Conservation (phyloP, 139 green algal species). For the Coelastrella sp. region DNA sequence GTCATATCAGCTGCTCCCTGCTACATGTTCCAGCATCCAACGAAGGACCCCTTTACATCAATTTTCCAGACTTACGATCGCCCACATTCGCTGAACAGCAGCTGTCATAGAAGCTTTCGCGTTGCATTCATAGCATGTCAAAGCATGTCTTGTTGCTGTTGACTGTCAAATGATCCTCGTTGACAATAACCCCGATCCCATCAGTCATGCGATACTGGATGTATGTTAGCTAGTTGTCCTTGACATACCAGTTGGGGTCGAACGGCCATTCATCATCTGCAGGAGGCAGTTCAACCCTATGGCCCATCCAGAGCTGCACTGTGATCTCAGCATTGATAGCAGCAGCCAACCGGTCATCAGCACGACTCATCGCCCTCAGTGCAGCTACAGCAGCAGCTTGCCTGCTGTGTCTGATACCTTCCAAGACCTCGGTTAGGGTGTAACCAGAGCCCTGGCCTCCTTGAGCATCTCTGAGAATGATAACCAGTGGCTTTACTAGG, state of each 20-base stretch:
- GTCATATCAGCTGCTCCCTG: too few species aligned
- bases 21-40: too few species aligned
- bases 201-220: too few species aligned
- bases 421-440: not conserved
- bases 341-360: not conserved
- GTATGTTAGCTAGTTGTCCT: not conserved
- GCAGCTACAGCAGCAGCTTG: constrained; percentile 29
- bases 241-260: not conserved
- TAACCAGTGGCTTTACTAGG: constrained; percentile 23
- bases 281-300: constrained; percentile 11
- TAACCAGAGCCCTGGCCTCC: not conserved
- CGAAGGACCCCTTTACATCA: too few species aligned
- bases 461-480: constrained; percentile 41
- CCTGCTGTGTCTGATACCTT: constrained; percentile 2
- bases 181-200: too few species aligned
- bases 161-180: too few species aligned
- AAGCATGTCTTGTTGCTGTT: too few species aligned
- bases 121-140: too few species aligned
- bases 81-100: too few species aligned
- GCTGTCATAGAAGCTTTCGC: too few species aligned
- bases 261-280: not conserved
- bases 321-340: constrained; percentile 25
- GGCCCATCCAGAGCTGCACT: constrained; percentile 45
- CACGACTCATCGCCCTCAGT: not conserved
- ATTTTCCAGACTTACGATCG: too few species aligned